A percentile compares a stretch with the other conserved stretches of the same genome.
phyloP scores from a whole-genome alignment of 352 stramenopile genomes.

The Pythium guiyangense region DNA sequence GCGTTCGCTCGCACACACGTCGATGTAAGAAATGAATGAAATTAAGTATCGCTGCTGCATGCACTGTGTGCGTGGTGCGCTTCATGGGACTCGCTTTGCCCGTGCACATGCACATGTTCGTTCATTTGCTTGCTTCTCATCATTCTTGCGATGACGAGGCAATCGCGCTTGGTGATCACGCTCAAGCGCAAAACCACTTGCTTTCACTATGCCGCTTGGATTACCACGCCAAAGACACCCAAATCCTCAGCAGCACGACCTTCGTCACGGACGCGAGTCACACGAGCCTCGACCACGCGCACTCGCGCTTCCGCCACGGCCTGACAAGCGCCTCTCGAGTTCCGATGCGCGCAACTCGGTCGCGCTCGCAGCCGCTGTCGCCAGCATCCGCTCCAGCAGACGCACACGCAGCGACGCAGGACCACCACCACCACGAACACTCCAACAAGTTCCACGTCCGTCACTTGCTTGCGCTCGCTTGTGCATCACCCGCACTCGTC shows the following conservation, averaged over 20 bases:
- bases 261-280: too few relatives aligned
- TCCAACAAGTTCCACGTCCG: slow-evolving; percentile 6
- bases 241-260: too few relatives aligned
- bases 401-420: neutral
- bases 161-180: too few relatives aligned
- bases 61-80: neutral
- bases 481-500: neutral
- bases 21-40: slow-evolving; percentile 16
- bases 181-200: too few relatives aligned
- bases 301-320: neutral
- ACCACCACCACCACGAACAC: neutral
- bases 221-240: too few relatives aligned
- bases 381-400: neutral
- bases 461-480: neutral
- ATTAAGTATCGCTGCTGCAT: slow-evolving; percentile 7
- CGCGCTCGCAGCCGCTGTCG: neutral
- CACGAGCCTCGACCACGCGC: neutral
- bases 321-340: neutral
- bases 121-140: too few relatives aligned
- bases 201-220: too few relatives aligned
- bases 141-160: too few relatives aligned
- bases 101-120: neutral
- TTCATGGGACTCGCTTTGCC: neutral
- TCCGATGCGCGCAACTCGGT: neutral
- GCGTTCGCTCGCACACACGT: neutral